A percentile compares a stretch with the other conserved stretches of the same genome.
Evolutionary conservation across 176 grass and related monocot species (phyloP).

Genomic region (Triticum monococcum): DNA sequence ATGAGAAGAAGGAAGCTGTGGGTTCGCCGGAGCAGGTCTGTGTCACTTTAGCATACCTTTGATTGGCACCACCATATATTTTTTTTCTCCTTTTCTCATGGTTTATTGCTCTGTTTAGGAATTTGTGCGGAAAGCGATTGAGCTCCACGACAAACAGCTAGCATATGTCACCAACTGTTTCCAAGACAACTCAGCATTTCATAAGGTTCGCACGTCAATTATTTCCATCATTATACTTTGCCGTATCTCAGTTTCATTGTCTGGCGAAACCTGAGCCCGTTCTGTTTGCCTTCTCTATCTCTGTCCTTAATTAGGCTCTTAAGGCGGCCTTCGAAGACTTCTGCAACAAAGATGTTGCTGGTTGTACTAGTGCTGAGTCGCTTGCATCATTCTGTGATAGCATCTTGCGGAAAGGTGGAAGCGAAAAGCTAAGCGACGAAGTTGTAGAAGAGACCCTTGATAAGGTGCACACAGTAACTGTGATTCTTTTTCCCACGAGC

Average conservation of each 20-base stretch:
- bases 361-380: constrained; percentile 58
- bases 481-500: not conserved
- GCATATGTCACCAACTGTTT: constrained; percentile 61
- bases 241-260: not conserved
- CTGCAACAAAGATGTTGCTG: constrained; percentile 68
- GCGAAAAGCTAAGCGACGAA: constrained; percentile 73
- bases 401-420: constrained; percentile 66
- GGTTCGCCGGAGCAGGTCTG: constrained; percentile 61
- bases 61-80: not conserved
- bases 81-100: not conserved
- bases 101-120: constrained; percentile 38
- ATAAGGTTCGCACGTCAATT: constrained; percentile 53
- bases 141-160: constrained; percentile 70
- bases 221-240: not conserved
- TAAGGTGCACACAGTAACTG: constrained; percentile 36
- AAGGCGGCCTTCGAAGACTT: constrained; percentile 67
- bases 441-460: constrained; percentile 65
- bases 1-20: constrained; percentile 50
- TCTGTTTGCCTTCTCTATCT: not conserved
- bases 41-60: not conserved
- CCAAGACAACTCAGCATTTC: constrained; percentile 55
- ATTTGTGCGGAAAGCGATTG: constrained; percentile 64
- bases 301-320: constrained; percentile 43
- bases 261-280: not conserved
- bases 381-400: constrained; percentile 65